phyloP scores from a whole-genome alignment of 2,329 filamentous ascomycete species.

The Chlorencoelia australis region DNA sequence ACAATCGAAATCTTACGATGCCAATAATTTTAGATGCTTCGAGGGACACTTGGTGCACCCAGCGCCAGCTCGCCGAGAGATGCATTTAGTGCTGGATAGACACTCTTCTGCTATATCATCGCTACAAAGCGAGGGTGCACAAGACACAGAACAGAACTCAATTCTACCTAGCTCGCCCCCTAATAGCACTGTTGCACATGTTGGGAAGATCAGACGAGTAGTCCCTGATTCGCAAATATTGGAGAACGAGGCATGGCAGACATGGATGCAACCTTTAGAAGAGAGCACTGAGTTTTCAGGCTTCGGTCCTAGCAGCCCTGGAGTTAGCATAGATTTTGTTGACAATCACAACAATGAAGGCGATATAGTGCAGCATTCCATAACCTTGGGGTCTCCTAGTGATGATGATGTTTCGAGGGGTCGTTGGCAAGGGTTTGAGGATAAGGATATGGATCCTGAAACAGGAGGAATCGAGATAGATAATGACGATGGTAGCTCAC shows the following conservation, averaged over 20 bases:
- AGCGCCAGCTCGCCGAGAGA: neutral
- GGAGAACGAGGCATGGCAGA: constrained; percentile 23
- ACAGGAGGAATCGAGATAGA: no score
- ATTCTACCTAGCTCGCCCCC: constrained; percentile 16
- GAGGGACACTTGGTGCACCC: neutral
- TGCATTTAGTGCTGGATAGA: neutral
- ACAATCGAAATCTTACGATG: no score
- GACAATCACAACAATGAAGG: no score
- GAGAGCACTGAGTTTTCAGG: neutral
- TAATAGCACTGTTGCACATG: constrained; percentile 19
- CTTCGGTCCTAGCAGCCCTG: no score
- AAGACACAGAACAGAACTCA: constrained; percentile 8
- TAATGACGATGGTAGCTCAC: no score
- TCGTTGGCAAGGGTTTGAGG: no score
- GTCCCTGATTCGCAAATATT: constrained; percentile 17
- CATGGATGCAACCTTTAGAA: constrained; percentile 15
- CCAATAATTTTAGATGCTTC: no score
- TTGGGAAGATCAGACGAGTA: constrained; percentile 13
- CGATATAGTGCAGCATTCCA: no score
- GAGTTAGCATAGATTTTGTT: no score
- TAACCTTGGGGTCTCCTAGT: no score
- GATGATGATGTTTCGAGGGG: no score
- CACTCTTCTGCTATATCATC: neutral
- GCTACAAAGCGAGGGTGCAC: constrained; percentile 15
- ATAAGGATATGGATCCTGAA: no score